Evolutionary conservation across 116 monocot species (phyloP).

Genomic region (Iris pallida): DNA sequence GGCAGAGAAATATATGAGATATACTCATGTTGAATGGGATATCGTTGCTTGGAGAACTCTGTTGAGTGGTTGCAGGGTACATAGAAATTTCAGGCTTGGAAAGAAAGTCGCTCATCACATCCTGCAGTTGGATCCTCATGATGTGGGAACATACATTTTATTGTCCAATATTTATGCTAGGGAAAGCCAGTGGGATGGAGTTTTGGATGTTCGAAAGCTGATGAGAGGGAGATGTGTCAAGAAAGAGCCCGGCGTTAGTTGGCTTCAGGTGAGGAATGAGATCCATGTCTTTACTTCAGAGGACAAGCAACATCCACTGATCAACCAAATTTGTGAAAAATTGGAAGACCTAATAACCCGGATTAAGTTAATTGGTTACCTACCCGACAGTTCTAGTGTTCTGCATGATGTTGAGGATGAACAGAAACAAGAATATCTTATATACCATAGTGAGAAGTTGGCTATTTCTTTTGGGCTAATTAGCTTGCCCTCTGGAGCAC

Average conservation of each 20-base stretch:
- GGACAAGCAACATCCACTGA: slow-evolving; percentile 41
- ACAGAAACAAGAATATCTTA: slow-evolving; percentile 51
- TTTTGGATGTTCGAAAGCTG: slow-evolving; percentile 34
- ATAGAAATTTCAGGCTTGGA: slow-evolving; percentile 41
- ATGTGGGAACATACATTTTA: slow-evolving; percentile 50
- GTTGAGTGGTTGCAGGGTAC: slow-evolving; percentile 42
- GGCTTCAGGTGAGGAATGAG: slow-evolving; percentile 46
- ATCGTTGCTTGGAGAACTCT: slow-evolving; percentile 56
- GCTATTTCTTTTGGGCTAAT: slow-evolving; percentile 58
- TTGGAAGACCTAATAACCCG: slow-evolving; percentile 26
- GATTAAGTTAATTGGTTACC: slow-evolving; percentile 50
- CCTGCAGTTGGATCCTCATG: slow-evolving; percentile 43
- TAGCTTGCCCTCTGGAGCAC: slow-evolving; percentile 21
- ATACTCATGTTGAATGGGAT: slow-evolving; percentile 39
- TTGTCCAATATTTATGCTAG: slow-evolving; percentile 61
- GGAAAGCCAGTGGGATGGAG: slow-evolving; percentile 49
- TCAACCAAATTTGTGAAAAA: slow-evolving; percentile 27
- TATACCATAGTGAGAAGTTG: slow-evolving; percentile 55
- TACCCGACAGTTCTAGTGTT: slow-evolving; percentile 33
- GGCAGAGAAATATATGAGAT: slow-evolving; percentile 37
- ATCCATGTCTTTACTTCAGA: slow-evolving; percentile 55
- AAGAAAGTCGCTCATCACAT: slow-evolving; percentile 41
- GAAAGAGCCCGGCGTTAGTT: slow-evolving; percentile 63
- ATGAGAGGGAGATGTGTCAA: slow-evolving; percentile 50
- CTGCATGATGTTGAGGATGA: slow-evolving; percentile 61